Evolutionary conservation across 352 stramenopile genomes (phyloP), one percentile per base, ranked within the genome.

Genomic region (Phytophthora meadii): DNA sequence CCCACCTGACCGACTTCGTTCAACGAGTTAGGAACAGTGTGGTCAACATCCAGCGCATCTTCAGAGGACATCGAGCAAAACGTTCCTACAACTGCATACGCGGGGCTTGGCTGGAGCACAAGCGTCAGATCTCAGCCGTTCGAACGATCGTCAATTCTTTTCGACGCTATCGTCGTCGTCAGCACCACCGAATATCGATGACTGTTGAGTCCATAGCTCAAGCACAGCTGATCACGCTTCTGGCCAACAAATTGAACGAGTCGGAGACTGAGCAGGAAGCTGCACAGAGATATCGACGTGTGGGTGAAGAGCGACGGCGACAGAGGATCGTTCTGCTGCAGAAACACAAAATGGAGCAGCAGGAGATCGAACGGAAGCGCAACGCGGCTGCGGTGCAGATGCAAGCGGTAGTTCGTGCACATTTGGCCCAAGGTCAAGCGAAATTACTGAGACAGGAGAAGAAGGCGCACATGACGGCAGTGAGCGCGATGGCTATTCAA

Each of bases 401-500:
- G 67, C 82, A 90, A 50, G 68, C 77, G 2, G 17, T 87, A 9
- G 69, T 84, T 12, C 79, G 82, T 19, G 72, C 68, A 14, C 74
- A 87, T 30, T 65, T 74, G 19, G 82, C 79, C 2, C 72, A 79
- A 24, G 61, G 64, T 3, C 49, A 75, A 47, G 73, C 61, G 0
- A 49, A 58, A 6, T 34, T 46, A 4, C 42, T 88, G 12, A 56
- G 77, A 2, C 61, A 82, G 28, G 79, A 90, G 54, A 77, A 74
- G 11, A 80, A 81, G 4, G 76, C 81, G 0, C 79, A 91, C n/a
- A 51, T 84, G 46, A 75, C 79, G 5, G 77, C 82, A 0, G 77
- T 83, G 25, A 83, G 79, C 5, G 81, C 72, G 14, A 90, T 89
- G 59, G 73, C 75, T 5, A 88, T 95, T 32, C 87, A 95, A 63